Evolutionary conservation across 257 asterid genomes (phyloP), one percentile per base, ranked within the genome.

Genomic region (Gardenia jasminoides): DNA sequence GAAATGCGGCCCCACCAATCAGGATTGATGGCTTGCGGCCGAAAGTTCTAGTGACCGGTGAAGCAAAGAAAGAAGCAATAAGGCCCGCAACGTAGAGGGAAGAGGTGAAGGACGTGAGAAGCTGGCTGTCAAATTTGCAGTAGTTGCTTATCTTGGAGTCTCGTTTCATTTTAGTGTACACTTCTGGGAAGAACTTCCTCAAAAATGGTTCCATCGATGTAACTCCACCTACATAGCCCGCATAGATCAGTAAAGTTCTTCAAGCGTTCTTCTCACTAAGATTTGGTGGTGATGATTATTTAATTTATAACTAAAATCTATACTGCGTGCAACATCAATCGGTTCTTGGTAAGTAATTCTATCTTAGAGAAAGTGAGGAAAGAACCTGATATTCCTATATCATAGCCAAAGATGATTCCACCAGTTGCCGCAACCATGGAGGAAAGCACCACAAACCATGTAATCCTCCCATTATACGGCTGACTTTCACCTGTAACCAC

Each of bases 401-500:
- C 98, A n/a, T 92, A 93, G 66, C 98, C 98, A 58, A 93, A 90
- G 79, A 92, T 90, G 22, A 90, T 82, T 10, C 97, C 98, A 46
- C 97, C 96, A 83, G 84, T 85, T 76, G 97, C 91, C 69, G 98
- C 97, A 81, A 90, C 83, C 88, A 85, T 79, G 28, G 90, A 93
- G 47, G 98, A 90, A 11, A 92, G 58, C 68, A 86, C 86, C 26
- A 92, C 92, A 66, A 92, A 89, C 54, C 56, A 76, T 8, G 97
- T 93, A 54, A 93, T 75, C 67, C 83, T 87, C 26, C 92, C 98
- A 78, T 87, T 85, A 80, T 92, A 92, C 10, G 59, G 80, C 48
- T 73, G 75, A 56, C 66, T 84, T 24, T 75, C 86, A 67, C 78
- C 70, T 61, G 88, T 36, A 13, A 73, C 58, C 58, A 31, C 85